These are phyloP conservation scores for Saccharomyces hybrid DNA, from an alignment of 1,139 yeast genomes.

Conservation along the genomic window DNA sequence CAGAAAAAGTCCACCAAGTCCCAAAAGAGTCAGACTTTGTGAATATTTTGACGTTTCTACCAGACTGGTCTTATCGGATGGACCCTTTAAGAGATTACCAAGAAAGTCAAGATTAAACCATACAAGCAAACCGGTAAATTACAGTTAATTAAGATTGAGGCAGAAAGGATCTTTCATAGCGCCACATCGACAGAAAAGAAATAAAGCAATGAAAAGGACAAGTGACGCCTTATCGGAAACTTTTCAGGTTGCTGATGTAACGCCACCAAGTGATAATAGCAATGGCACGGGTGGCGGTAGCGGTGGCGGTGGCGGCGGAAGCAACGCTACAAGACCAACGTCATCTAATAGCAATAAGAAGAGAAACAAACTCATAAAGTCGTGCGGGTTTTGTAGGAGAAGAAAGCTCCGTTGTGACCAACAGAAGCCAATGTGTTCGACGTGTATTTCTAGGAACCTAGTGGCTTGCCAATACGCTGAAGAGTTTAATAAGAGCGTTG, in stretches of 20 bases:
- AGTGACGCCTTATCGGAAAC: not conserved
- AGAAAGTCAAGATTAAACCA: not conserved
- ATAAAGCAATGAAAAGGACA: not conserved
- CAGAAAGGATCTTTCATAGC: not conserved
- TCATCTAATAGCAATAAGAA: slow-evolving; percentile 4
- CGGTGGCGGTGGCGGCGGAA: not conserved
- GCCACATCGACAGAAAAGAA: not conserved
- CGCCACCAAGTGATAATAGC: not conserved
- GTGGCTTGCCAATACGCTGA: slow-evolving; percentile 23
- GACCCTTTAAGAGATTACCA: not conserved
- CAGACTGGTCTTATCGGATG: not conserved
- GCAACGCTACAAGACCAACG: not conserved
- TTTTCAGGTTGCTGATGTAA: not conserved
- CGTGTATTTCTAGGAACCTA: slow-evolving; percentile 21
- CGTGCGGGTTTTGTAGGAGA: slow-evolving; percentile 29
- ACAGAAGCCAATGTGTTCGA: slow-evolving; percentile 23
- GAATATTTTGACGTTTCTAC: not conserved
- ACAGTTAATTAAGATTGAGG: too few relatives aligned
- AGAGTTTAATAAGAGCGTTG: not conserved
- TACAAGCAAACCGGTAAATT: not conserved
- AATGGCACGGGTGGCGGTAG: not conserved
- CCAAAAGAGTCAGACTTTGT: not conserved
- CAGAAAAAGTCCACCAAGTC: not conserved
- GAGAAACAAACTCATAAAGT: slow-evolving; percentile 25
- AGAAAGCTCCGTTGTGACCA: slow-evolving; percentile 31